Conservation (phyloP, 352 stramenopile genomes). For the Globisporangium cylindrosporum region DNA sequence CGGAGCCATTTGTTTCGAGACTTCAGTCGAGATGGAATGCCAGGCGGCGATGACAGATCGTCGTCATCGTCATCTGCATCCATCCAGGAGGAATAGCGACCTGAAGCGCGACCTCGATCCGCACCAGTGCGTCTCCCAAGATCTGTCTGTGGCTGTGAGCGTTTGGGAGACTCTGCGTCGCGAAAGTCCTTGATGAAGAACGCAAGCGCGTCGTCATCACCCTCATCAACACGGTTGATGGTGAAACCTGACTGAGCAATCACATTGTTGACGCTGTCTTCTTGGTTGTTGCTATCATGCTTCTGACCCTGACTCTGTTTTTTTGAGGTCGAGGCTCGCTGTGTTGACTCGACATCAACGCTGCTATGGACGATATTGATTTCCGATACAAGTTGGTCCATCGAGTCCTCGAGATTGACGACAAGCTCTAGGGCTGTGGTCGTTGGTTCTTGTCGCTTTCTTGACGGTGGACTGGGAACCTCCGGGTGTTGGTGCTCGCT, state of each 20-base stretch:
- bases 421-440: neutral
- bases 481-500: neutral
- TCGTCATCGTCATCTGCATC: neutral
- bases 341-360: neutral
- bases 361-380: neutral
- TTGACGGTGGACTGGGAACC: neutral
- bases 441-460: neutral
- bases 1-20: neutral
- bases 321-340: neutral
- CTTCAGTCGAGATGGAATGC: neutral
- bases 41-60: neutral
- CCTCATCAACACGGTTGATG: slow-evolving; percentile 13
- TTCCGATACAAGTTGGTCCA: slow-evolving; percentile 14
- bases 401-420: slow-evolving; percentile 16
- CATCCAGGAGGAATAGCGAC: slow-evolving; percentile 14
- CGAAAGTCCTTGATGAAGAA: slow-evolving; percentile 36
- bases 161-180: neutral
- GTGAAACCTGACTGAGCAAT: neutral
- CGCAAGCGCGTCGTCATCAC: slow-evolving; percentile 28
- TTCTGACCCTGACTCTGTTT: neutral
- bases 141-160: neutral
- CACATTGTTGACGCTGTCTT: neutral
- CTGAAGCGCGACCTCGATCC: neutral
- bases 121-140: neutral
- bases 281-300: neutral